Conservation (phyloP, 176 grass and related monocot species). For the Tuctoria greenei region DNA sequence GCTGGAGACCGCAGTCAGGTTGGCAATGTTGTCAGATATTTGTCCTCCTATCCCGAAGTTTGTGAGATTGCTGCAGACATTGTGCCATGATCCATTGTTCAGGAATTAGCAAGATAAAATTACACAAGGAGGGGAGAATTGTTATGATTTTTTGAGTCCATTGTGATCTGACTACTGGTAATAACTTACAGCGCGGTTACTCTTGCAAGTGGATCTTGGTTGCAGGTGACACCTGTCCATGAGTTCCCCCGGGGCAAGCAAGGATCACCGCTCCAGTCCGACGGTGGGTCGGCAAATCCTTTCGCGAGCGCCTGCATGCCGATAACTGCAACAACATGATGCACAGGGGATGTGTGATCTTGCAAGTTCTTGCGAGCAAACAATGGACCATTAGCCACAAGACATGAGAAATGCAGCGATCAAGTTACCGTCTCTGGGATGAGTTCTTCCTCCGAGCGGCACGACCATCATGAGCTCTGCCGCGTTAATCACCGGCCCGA, state of each 20-base stretch:
- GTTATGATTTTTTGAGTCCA: not conserved
- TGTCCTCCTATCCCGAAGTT: constrained; percentile 58
- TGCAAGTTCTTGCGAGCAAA: not conserved
- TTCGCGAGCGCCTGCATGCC: constrained; percentile 70
- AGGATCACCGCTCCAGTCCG: constrained; percentile 90
- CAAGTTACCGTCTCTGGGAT: constrained; percentile 78
- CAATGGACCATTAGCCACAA: not conserved
- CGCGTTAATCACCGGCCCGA: constrained; percentile 90
- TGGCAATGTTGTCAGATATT: constrained; percentile 63
- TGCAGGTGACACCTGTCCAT: constrained; percentile 83
- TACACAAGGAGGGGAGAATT: not conserved
- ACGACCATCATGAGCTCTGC: constrained; percentile 77
- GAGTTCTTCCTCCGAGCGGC: constrained; percentile 71
- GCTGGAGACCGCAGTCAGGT: constrained; percentile 66
- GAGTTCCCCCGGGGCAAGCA: constrained; percentile 72
- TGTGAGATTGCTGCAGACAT: constrained; percentile 61
- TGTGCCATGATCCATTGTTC: not conserved
- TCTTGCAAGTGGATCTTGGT: constrained; percentile 40
- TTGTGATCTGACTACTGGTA: not conserved
- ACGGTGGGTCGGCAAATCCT: constrained; percentile 52
- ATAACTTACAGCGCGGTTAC: constrained; percentile 61
- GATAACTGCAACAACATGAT: constrained; percentile 52
- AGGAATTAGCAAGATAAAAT: not conserved
- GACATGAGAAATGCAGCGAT: not conserved
- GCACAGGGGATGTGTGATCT: not conserved